Percentiles rank a stretch among this genome's conserved stretches.
Conservation (phyloP, 805 yeast species). For the Lipomyces sp. region DNA sequence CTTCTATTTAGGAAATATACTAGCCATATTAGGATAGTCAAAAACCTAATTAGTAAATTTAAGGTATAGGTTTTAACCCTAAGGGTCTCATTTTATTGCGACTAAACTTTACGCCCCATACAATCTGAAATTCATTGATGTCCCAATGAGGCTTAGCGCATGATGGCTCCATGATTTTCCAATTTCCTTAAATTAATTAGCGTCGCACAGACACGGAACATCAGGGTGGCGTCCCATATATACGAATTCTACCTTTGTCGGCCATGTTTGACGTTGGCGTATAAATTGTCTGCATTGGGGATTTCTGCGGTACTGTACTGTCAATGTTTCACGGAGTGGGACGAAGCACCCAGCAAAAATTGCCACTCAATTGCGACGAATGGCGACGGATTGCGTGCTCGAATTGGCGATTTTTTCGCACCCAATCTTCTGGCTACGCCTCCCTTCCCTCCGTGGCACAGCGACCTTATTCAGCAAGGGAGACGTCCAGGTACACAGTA, state of each 20-base stretch:
- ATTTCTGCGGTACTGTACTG: not conserved
- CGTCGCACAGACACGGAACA: too few species aligned
- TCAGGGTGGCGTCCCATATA: not conserved
- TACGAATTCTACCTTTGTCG: conserved; percentile 1
- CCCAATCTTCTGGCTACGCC: not conserved
- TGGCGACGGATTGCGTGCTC: not conserved
- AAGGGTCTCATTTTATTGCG: too few species aligned
- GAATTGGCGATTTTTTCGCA: not conserved
- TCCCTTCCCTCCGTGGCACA: not conserved
- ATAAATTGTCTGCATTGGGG: not conserved
- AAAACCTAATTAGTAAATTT: too few species aligned
- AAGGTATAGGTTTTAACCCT: too few species aligned
- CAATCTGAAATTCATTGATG: too few species aligned
- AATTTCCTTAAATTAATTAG: too few species aligned
- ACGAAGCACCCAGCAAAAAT: not conserved
- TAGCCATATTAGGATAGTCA: too few species aligned
- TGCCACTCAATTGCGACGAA: not conserved
- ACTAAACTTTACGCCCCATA: too few species aligned
- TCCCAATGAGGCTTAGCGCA: too few species aligned
- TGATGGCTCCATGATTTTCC: too few species aligned
- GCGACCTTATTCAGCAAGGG: not conserved
- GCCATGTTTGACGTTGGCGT: not conserved
- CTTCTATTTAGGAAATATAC: too few species aligned
- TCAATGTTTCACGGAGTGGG: not conserved
- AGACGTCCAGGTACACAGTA: not conserved